These are phyloP conservation scores for Penicillium parvum DNA, from an alignment of 495 filamentous ascomycete genomes.

Conservation along the genomic window DNA sequence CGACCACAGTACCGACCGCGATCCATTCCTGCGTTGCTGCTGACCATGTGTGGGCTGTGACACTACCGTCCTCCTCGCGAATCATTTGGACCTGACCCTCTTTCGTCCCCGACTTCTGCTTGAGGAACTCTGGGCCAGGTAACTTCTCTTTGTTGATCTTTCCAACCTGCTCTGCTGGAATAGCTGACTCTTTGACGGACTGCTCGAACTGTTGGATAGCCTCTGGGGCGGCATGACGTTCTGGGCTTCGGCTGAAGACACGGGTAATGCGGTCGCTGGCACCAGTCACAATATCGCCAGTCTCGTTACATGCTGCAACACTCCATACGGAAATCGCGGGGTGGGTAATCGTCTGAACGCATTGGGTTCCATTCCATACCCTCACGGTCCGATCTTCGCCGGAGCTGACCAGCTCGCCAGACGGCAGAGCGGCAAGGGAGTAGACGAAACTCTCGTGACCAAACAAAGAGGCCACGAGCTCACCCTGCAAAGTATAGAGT, in stretches of 20 bases:
- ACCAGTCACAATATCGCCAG: conserved; percentile 87
- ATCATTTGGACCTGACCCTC: conserved; percentile 95
- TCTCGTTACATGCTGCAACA: conserved; percentile 73
- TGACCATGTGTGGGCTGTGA: conserved; percentile 83
- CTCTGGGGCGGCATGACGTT: conserved; percentile 62
- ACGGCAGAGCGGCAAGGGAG: conserved; percentile 68
- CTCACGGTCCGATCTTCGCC: conserved; percentile 90
- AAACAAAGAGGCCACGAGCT: conserved; percentile 65
- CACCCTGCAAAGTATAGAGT: conserved; percentile 74
- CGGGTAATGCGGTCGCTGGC: conserved; percentile 86
- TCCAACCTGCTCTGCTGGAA: conserved; percentile 76
- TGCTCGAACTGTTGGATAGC: conserved; percentile 67
- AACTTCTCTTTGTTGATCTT: conserved; percentile 87
- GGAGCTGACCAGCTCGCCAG: conserved; percentile 83
- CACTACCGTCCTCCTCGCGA: conserved; percentile 66
- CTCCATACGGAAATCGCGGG: conserved; percentile 96
- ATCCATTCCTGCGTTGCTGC: conserved; percentile 65
- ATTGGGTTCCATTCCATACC: conserved; percentile 78
- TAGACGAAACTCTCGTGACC: conserved; percentile 98
- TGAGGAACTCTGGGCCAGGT: conserved; percentile 79
- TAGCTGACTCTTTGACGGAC: conserved; percentile 73
- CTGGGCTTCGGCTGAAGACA: conserved; percentile 71
- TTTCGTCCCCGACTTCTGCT: conserved; percentile 74
- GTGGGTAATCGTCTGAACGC: conserved; percentile 93
- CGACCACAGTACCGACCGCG: conserved; percentile 88